A percentile compares a stretch with the other conserved stretches of the same genome.
These are phyloP conservation scores for Parmales sp. DNA, from an alignment of 108 stramenopile genomes.

Conservation along the genomic window DNA sequence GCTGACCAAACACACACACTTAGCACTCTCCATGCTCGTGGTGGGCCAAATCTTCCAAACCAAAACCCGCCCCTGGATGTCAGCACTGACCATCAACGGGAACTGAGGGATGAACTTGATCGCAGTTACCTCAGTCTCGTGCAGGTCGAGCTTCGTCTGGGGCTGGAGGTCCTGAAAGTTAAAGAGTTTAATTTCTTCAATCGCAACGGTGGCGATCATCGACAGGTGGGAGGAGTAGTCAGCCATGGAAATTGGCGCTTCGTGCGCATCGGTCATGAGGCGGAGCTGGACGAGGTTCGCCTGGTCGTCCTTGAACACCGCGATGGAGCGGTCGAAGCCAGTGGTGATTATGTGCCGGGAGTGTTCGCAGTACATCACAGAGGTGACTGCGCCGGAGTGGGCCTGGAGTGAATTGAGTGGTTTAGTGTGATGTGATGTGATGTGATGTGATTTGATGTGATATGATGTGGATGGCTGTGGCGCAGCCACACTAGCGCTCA, in stretches of 20 bases:
- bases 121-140: not conserved
- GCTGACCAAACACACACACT: too few relatives aligned
- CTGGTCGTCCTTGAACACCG: not conserved
- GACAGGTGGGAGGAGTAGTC: not conserved
- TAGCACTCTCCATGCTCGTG: not conserved
- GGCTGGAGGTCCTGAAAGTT: conserved; percentile 12
- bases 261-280: not conserved
- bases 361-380: not conserved
- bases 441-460: too few relatives aligned
- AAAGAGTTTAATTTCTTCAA: not conserved
- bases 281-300: not conserved
- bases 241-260: not conserved
- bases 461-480: too few relatives aligned
- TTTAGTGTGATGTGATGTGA: too few relatives aligned
- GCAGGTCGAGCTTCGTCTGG: not conserved
- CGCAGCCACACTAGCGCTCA: too few relatives aligned
- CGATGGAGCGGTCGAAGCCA: not conserved
- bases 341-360: not conserved
- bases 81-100: not conserved
- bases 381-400: not conserved
- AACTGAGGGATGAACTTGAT: not conserved
- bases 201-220: not conserved
- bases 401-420: too few relatives aligned
- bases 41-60: not conserved
- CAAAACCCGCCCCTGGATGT: not conserved